Percentiles rank a stretch among this genome's conserved stretches.
phyloP scores from a whole-genome alignment of 495 filamentous ascomycete genomes.

The Penicillium desertorum region DNA sequence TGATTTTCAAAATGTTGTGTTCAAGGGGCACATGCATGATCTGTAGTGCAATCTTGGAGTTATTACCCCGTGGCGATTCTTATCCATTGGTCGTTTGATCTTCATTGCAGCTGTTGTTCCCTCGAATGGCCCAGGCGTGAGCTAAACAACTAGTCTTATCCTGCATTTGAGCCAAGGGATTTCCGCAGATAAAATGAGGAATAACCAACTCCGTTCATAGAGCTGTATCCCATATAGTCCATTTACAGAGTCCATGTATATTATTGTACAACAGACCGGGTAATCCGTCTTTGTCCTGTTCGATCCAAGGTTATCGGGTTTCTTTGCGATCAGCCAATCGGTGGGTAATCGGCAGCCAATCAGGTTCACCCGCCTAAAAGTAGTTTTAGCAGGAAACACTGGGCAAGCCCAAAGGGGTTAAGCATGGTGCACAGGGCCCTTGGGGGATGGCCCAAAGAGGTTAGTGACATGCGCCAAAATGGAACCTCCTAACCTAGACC shows the following conservation, averaged over 20 bases:
- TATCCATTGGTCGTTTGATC: constrained; percentile 4
- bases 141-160: constrained; percentile 1
- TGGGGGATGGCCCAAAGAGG: constrained; percentile 2
- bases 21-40: constrained; percentile 12
- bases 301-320: not conserved
- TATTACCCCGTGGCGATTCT: constrained; percentile 3
- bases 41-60: not conserved
- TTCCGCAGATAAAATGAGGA: not conserved
- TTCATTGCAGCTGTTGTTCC: constrained; percentile 7
- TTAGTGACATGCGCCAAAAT: not conserved
- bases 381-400: not conserved
- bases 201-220: not conserved
- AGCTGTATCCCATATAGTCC: not conserved
- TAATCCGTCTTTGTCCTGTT: not conserved
- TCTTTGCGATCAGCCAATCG: constrained; percentile 2
- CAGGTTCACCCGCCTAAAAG: not conserved
- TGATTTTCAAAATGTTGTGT: not conserved
- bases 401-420: constrained; percentile 1
- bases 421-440: constrained; percentile 23
- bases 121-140: constrained; percentile 3
- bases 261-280: not conserved
- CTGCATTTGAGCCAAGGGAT: constrained; percentile 4
- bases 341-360: not conserved
- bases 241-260: not conserved
- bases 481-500: constrained; percentile 8